phyloP scores from a whole-genome alignment of 1,284 basidiomycete genomes.

The Apiotrichum mycotoxinovorans region DNA sequence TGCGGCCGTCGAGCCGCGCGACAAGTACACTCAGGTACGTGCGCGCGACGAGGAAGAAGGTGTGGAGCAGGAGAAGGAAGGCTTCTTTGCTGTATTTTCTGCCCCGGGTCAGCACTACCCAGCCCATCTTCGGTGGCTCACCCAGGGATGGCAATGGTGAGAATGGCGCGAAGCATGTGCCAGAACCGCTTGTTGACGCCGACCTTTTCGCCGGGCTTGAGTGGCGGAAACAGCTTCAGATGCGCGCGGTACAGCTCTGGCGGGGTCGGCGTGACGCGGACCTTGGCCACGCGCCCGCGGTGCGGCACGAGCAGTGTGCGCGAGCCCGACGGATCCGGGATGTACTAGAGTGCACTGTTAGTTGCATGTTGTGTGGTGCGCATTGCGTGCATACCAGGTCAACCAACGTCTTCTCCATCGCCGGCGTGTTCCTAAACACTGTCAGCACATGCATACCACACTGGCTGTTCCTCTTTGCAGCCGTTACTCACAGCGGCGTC shows the following conservation, averaged over 20 bases:
- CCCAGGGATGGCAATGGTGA: slow-evolving; percentile 68
- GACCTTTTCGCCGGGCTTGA: slow-evolving; percentile 55
- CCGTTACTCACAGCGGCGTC: slow-evolving; percentile 41
- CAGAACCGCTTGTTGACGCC: slow-evolving; percentile 76
- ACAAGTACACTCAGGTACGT: slow-evolving; percentile 84
- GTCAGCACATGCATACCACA: neutral
- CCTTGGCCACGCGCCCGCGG: slow-evolving; percentile 60
- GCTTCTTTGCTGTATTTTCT: slow-evolving; percentile 71
- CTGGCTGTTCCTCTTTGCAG: too few species aligned
- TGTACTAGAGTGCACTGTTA: slow-evolving; percentile 36
- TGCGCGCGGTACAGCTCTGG: slow-evolving; percentile 32
- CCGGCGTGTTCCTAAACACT: slow-evolving; percentile 42
- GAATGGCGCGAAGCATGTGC: slow-evolving; percentile 69
- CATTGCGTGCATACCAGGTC: slow-evolving; percentile 39
- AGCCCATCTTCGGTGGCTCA: slow-evolving; percentile 14
- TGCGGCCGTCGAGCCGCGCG: slow-evolving; percentile 81
- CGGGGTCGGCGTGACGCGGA: slow-evolving; percentile 51
- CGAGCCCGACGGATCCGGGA: slow-evolving; percentile 52
- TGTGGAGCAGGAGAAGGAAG: slow-evolving; percentile 72
- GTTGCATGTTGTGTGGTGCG: neutral
- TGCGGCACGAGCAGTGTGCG: slow-evolving; percentile 67
- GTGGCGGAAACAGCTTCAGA: slow-evolving; percentile 32
- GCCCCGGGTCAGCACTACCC: neutral
- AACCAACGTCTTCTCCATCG: slow-evolving; percentile 49
- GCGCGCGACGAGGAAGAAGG: slow-evolving; percentile 78